Evolutionary conservation across 2,329 filamentous ascomycete genomes (phyloP), one percentile per base, ranked within the genome.

Genomic region (Zymoseptoria ardabiliae): DNA sequence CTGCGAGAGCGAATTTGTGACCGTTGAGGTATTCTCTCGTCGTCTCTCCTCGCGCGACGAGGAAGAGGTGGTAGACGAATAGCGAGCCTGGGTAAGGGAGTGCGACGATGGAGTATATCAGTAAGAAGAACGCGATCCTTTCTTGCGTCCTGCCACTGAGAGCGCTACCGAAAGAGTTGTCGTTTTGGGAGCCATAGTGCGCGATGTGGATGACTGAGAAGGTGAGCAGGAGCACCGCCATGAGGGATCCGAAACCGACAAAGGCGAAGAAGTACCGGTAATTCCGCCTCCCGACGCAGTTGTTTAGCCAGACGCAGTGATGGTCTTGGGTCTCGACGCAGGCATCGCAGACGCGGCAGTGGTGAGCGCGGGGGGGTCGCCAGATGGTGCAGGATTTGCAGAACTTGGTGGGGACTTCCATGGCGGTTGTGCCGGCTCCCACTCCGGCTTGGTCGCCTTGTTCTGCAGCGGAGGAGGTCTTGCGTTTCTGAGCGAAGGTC

Each of bases 231-330:
- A 89, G 93, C 17, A 91, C 71, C 0, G 87, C 83, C 19, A 97
- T 81, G 35, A 97, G 66, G 0, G 90, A 91, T n/a, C 85, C 85
- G 13, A 87, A 85, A 57, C 85, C 85, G 65, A 99, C 86, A 74
- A 97, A 99, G 10, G 89, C 84, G 73, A 97, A 97, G 76, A 99
- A 99, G 75, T 93, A 97, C 64, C 94, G 90, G 77, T 99, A 99
- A 77, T 99, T 99, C 69, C 94, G 90, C 65, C 93, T 88, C 50
- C 94, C 94, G 54, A 99, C 88, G 69, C 94, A 99, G 74, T 99
- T 99, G 77, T 99, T 99, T 64, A 99, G 84, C 94, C 94, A 99
- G 17, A 97, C 92, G 70, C 94, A 99, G 75, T 99, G 94, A 71
- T 99, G 94, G 71, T 99, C 94, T 66, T 97, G 91, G 0, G 91